Conservation (phyloP, 345 rosid species). For the Passiflora organensis region DNA sequence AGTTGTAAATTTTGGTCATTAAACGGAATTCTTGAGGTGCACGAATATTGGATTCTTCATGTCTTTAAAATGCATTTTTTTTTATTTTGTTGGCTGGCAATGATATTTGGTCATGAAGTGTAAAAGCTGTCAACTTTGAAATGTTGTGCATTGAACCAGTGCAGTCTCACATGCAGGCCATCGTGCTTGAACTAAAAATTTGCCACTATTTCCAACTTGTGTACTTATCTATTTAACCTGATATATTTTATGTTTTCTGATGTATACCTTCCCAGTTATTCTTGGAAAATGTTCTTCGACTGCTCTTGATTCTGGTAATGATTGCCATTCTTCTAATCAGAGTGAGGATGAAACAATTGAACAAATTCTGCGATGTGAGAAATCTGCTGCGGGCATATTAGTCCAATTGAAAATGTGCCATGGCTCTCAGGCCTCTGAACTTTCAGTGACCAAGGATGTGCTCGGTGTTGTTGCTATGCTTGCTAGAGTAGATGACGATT, state of each 20-base stretch:
- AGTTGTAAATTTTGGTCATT: too few relatives aligned
- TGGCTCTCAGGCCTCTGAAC: constrained; percentile 38
- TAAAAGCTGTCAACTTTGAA: not conserved
- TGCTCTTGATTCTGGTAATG: constrained; percentile 18
- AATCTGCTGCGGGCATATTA: constrained; percentile 76
- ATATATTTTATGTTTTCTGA: constrained; percentile 5
- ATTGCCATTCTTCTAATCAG: constrained; percentile 30
- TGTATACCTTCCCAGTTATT: constrained; percentile 38
- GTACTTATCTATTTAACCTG: not conserved
- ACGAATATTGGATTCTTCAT: too few relatives aligned
- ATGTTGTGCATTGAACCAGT: not conserved
- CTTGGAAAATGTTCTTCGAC: constrained; percentile 52
- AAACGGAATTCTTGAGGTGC: too few relatives aligned
- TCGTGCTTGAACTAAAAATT: not conserved
- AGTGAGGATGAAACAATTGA: constrained; percentile 51
- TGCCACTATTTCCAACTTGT: not conserved
- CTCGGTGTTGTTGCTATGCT: constrained; percentile 79
- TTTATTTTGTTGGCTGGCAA: too few relatives aligned
- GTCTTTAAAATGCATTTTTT: too few relatives aligned
- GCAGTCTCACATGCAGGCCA: not conserved
- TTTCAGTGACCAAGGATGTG: constrained; percentile 44
- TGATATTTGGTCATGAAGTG: too few relatives aligned
- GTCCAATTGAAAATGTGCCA: constrained; percentile 42
- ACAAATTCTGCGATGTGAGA: constrained; percentile 49
- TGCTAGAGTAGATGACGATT: constrained; percentile 69